Evolutionary conservation across 2,329 filamentous ascomycete genomes (phyloP).

Genomic region (Trichoderma harzianum): DNA sequence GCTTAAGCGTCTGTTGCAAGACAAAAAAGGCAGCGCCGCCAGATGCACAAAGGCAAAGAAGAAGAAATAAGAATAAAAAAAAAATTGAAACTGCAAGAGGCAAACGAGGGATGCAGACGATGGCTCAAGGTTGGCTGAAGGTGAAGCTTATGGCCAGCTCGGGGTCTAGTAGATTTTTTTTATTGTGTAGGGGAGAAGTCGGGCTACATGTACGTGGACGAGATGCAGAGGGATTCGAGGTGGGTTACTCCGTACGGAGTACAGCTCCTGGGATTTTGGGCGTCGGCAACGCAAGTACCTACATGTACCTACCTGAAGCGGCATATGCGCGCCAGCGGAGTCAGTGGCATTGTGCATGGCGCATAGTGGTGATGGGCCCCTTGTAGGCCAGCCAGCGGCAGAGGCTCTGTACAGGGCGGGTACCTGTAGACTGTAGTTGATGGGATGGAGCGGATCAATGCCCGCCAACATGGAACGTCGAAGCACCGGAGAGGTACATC

Average conservation of each 20-base stretch:
- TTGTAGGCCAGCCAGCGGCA: background rate
- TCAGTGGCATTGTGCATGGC: conserved; percentile 2
- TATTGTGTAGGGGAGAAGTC: background rate
- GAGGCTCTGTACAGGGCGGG: background rate
- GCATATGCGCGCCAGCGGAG: conserved; percentile 10
- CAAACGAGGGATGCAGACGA: background rate
- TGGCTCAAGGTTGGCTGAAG: background rate
- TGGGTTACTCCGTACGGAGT: background rate
- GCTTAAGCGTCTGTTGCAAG: background rate
- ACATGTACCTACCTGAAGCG: conserved; percentile 4
- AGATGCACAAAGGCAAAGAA: background rate
- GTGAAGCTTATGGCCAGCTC: conserved; percentile 13
- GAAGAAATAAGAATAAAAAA: background rate
- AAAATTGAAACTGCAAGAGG: background rate
- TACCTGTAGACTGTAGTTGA: background rate
- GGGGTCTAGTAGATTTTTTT: conserved; percentile 7
- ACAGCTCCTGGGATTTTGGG: background rate
- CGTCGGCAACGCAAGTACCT: background rate
- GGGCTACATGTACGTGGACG: background rate
- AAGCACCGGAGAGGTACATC: background rate
- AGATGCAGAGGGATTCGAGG: background rate
- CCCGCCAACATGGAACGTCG: background rate
- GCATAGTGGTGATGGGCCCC: conserved; percentile 5
- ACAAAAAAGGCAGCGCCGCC: background rate
- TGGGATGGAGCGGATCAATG: background rate